These are phyloP conservation scores for Ophiocordyceps camponoti-rufipedis DNA, from an alignment of 2,329 filamentous ascomycete genomes.

Conservation along the genomic window DNA sequence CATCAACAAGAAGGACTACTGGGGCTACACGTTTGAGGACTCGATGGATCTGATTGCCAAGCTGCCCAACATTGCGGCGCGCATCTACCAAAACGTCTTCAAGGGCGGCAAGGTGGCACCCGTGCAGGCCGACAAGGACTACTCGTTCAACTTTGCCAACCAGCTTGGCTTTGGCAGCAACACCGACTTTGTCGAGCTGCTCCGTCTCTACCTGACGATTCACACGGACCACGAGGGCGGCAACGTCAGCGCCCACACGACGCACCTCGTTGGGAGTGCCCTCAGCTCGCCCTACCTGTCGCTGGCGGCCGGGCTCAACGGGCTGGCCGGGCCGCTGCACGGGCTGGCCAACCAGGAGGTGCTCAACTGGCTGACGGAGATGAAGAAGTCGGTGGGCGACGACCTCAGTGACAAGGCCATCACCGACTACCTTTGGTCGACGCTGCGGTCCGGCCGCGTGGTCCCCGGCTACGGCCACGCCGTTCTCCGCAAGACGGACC, in stretches of 20 bases:
- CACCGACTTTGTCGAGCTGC: constrained; percentile 91
- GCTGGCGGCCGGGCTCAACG: constrained; percentile 88
- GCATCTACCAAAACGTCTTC: constrained; percentile 99
- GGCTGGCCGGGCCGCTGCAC: constrained; percentile 94
- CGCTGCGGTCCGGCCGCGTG: constrained; percentile 86
- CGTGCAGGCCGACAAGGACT: constrained; percentile 98
- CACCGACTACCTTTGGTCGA: constrained; percentile 97
- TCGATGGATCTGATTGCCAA: constrained; percentile 99
- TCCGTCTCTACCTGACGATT: constrained; percentile 98
- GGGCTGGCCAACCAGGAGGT: constrained; percentile 99
- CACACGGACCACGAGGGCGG: constrained; percentile 99
- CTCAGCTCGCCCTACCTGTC: constrained; percentile 97
- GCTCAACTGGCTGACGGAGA: constrained; percentile 96
- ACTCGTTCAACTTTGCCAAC: constrained; percentile 98
- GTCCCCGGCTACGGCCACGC: constrained; percentile 97
- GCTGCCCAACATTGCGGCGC: constrained; percentile 91
- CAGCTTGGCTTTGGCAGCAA: constrained; percentile 94
- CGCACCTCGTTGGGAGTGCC: constrained; percentile 89
- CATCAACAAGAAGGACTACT: constrained; percentile 99
- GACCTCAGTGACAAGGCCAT: constrained; percentile 93
- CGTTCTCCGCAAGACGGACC: constrained; percentile 98
- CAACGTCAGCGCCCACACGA: constrained; percentile 96
- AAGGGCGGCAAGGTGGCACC: constrained; percentile 97
- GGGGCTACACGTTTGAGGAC: constrained; percentile 98
- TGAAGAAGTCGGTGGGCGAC: constrained; percentile 89